phyloP scores from a whole-genome alignment of 441 rosid species.

The Erysimum cheiri region DNA sequence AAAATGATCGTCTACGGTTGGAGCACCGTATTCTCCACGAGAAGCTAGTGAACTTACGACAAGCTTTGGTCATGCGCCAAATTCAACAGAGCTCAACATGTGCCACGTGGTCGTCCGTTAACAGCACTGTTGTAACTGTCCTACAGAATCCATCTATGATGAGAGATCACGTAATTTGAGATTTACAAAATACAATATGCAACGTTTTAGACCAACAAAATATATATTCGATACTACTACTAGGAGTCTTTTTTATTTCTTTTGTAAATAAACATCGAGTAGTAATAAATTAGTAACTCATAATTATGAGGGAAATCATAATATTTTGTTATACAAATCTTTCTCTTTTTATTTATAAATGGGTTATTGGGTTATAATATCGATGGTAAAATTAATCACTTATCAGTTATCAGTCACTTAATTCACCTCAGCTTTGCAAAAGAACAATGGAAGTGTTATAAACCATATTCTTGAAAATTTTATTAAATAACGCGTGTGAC shows the following conservation, averaged over 20 bases:
- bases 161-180: constrained; percentile 40
- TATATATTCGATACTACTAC: not conserved
- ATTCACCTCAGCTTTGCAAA: not conserved
- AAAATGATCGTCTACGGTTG: constrained; percentile 53
- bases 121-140: constrained; percentile 46
- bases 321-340: not conserved
- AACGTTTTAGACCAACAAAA: not conserved
- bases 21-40: constrained; percentile 58
- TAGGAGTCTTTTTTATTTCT: not conserved
- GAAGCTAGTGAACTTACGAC: constrained; percentile 58
- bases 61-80: constrained; percentile 57
- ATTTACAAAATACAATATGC: not conserved
- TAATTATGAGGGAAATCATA: not conserved
- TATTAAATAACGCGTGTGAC: no score
- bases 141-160: constrained; percentile 51
- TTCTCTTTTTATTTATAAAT: not conserved
- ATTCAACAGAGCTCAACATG: constrained; percentile 57
- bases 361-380: not conserved
- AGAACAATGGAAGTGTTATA: not conserved
- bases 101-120: constrained; percentile 57
- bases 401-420: not conserved
- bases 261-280: not conserved
- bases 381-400: not conserved
- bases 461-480: no score
- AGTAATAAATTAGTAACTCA: not conserved